Percentiles rank a stretch among this genome's conserved stretches.
Conservation (phyloP, 192 early-diverging fungal species). For the Umbelopsis sp. region DNA sequence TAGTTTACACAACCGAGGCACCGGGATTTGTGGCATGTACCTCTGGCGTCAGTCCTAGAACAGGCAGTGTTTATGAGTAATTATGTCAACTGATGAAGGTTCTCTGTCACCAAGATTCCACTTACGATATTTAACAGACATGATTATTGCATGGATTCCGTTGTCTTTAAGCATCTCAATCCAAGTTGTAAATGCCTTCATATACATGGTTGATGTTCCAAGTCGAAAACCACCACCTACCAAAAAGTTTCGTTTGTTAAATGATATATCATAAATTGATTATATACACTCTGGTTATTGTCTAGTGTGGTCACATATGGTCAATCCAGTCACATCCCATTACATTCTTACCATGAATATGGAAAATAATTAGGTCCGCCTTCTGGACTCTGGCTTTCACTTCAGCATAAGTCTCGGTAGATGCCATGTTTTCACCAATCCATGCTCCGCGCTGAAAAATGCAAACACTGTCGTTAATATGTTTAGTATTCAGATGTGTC, state of each 20-base stretch:
- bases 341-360: constrained; percentile 23
- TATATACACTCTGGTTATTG: no score
- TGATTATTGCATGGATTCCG: constrained; percentile 27
- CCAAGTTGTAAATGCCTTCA: constrained; percentile 28
- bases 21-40: no score
- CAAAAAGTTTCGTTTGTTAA: neutral
- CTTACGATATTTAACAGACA: constrained; percentile 36
- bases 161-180: constrained; percentile 30
- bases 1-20: neutral
- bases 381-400: constrained; percentile 6
- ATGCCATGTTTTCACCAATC: constrained; percentile 2
- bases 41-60: neutral
- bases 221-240: constrained; percentile 37
- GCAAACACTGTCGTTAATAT: neutral
- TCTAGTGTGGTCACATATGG: no score
- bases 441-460: neutral
- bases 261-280: no score
- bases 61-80: neutral
- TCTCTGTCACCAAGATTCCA: neutral
- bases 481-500: no score
- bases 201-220: constrained; percentile 33
- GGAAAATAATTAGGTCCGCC: constrained; percentile 25
- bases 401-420: neutral
- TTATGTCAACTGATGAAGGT: neutral
- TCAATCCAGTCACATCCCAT: no score